Base-by-base conservation (phyloP, 495 filamentous ascomycete species). In the Xylaria grammica region DNA sequence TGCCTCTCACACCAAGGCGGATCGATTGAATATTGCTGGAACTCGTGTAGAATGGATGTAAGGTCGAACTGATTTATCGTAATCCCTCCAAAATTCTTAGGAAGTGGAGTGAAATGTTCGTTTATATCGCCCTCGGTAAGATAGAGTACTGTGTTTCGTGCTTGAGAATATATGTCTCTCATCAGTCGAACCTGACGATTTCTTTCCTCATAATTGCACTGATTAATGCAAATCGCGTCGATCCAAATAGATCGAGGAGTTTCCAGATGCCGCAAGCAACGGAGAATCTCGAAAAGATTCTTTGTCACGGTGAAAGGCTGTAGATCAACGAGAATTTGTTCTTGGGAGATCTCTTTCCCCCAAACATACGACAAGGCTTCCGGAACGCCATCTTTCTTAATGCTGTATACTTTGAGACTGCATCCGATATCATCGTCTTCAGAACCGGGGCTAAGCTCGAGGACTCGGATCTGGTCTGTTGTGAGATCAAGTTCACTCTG, bases 91-190 rank as follows among this genome's bases (percentile, higher is more conserved):
- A 49, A 49, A 49, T 49, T 19, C 7, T 6, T 49, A 49, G 45
- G n/a, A 49, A 49, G n/a, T 49, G 17, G 45, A 4, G 17, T 15
- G 7, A 19, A 19, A 5, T 19, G 45, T 15, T 49, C 45, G 45
- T 49, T 49, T 49, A 19, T 15, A 7, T 49, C 17, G 45, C 22
- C 45, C 45, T 24, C 17, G 45, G 22, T 49, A 24, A 19, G 22
- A 19, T 24, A 49, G n/a, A 49, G 5, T 5, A 49, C n/a, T 19
- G 45, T 19, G 17, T 19, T 49, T 49, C n/a, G 45, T 19, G 22
- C 45, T 7, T 24, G n/a, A 49, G 45, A 49, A 19, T 49, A 49
- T 24, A 49, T 49, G 45, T 49, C 45, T 19, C 45, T 19, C 45
- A 49, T 49, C 7, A 49, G 45, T 19, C n/a, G 45, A 19, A 49